Evolutionary conservation across 306 rosid species (phyloP), one percentile per base, ranked within the genome.

Genomic region (Bauhinia variegata): DNA sequence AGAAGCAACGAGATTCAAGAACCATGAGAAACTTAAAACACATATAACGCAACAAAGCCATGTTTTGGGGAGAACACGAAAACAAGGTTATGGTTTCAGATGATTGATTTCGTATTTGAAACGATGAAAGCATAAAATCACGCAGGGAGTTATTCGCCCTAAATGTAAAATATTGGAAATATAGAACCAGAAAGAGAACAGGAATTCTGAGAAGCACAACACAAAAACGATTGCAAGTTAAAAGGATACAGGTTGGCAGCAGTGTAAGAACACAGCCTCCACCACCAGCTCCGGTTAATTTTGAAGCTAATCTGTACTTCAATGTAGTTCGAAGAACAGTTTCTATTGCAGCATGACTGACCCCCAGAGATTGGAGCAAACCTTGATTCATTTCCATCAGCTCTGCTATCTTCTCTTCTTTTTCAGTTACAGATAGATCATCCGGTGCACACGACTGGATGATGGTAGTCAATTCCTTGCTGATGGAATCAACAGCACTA

Each of bases 341-440:
- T 83, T 93, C 98, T 36, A 93, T 86, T 47, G 91, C 79, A 71
- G 87, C 68, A 74, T 93, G 98, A 80, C 96, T 84, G 56, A 93
- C 97, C 52, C 96, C 99, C 97, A 93, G 88, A 72, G 84, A 74
- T 72, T 90, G 99, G 62, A 93, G 99, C 63, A 93, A 80, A 63
- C 99, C 99, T 79, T 93, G 97, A 63, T 90, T 90, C 99, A 93
- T 90, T 77, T 93, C 97, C 89, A 90, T 88, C 53, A 93, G 80
- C 64, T 93, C 99, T 58, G 42, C 90, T 54, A 93, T 72, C 85
- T 85, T 90, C 65, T 75, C 88, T 79, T 93, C 99, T 58, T 86
- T 90, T 70, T 79, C 82, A n/a, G 86, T 86, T 43, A 83, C 67
- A 38, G 95, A 79, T 62, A 79, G 63, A 4, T 81, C 90, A 64